phyloP scores from a whole-genome alignment of 495 filamentous ascomycete genomes.

The Penicillium canariense region DNA sequence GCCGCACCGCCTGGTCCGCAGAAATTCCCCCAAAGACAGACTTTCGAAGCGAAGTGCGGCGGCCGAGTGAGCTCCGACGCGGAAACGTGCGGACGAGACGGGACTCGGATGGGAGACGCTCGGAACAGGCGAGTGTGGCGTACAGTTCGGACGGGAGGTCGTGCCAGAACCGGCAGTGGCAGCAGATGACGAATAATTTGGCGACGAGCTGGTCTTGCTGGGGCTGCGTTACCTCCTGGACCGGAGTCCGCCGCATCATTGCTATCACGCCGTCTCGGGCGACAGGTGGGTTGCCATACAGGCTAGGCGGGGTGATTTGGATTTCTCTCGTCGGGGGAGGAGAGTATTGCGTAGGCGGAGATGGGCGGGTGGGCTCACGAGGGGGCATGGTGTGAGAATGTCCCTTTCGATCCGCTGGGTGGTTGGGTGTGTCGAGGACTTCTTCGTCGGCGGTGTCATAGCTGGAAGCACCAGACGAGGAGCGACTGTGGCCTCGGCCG shows the following conservation, averaged over 20 bases:
- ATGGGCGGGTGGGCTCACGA: background rate
- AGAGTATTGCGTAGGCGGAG: background rate
- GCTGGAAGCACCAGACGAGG: conserved; percentile 26
- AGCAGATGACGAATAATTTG: conserved; percentile 80
- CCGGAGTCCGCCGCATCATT: conserved; percentile 9
- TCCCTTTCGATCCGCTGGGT: background rate
- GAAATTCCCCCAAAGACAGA: conserved; percentile 13
- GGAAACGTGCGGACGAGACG: conserved; percentile 13
- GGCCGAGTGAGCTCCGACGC: conserved; percentile 1
- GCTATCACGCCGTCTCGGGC: conserved; percentile 1
- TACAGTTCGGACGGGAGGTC: conserved; percentile 75
- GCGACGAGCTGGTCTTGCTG: conserved; percentile 52
- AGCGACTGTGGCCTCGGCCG: conserved; percentile 11
- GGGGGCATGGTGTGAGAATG: background rate
- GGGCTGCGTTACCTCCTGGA: conserved; percentile 18
- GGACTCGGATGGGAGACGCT: conserved; percentile 48
- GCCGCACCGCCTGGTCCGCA: conserved; percentile 26
- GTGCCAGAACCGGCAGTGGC: conserved; percentile 77
- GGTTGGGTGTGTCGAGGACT: conserved; percentile 18
- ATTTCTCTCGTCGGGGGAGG: background rate
- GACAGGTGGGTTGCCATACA: background rate
- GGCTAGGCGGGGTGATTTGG: background rate
- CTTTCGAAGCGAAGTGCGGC: conserved; percentile 1
- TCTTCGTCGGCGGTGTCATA: conserved; percentile 43
- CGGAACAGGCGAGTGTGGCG: conserved; percentile 66